Conservation (phyloP, 2,329 filamentous ascomycete species). For the Colletotrichum truncatum region DNA sequence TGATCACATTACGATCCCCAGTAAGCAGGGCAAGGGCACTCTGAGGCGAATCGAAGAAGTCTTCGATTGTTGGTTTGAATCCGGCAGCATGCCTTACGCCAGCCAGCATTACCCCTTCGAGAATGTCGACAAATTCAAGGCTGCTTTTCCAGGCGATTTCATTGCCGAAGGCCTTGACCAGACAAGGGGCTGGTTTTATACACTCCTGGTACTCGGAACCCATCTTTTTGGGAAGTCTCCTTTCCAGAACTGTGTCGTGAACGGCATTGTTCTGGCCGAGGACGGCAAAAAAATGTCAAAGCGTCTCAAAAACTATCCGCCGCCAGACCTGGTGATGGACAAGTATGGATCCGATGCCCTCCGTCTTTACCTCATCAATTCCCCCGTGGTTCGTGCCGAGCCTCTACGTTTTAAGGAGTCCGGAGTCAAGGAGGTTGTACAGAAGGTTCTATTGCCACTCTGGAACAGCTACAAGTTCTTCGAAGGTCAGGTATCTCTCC, state of each 20-base stretch:
- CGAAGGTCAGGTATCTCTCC: conserved; percentile 82
- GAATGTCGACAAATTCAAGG: conserved; percentile 82
- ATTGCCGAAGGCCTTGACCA: conserved; percentile 94
- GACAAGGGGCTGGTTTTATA: conserved; percentile 98
- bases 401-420: conserved; percentile 90
- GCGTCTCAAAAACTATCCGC: conserved; percentile 94
- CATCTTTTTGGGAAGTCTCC: conserved; percentile 86
- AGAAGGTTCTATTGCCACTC: conserved; percentile 87
- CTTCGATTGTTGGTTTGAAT: conserved; percentile 98
- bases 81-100: conserved; percentile 94
- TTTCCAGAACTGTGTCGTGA: conserved; percentile 97
- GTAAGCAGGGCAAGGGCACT: conserved; percentile 85
- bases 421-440: conserved; percentile 94
- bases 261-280: conserved; percentile 91
- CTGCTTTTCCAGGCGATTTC: conserved; percentile 89
- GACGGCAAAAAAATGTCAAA: conserved; percentile 99
- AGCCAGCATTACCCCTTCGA: conserved; percentile 93
- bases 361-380: conserved; percentile 96
- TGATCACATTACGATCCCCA: conserved; percentile 93
- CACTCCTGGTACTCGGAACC: conserved; percentile 85
- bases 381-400: conserved; percentile 91
- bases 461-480: conserved; percentile 99
- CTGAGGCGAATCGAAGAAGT: conserved; percentile 86
- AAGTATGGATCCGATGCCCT: conserved; percentile 93
- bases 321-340: conserved; percentile 83